Percentiles rank a stretch among this genome's conserved stretches.
phyloP scores from a whole-genome alignment of 2,329 filamentous ascomycete genomes.

The Macrophomina pseudophaseolina region DNA sequence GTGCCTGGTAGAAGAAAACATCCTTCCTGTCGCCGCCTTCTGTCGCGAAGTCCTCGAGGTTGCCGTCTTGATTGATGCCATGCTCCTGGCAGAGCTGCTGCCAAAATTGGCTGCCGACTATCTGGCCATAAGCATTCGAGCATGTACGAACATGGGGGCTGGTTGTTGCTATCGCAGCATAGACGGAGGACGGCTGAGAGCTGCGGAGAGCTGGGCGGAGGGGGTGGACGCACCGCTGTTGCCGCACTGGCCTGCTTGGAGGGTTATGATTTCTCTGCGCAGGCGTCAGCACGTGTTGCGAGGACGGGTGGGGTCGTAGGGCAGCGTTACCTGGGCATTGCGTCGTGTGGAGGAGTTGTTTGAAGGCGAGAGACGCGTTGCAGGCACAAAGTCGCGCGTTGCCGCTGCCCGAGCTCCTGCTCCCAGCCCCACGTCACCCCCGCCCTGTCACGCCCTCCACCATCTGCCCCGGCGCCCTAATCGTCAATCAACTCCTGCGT shows the following conservation, averaged over 20 bases:
- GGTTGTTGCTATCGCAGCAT: constrained; percentile 9
- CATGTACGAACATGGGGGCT: background rate
- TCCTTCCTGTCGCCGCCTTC: constrained; percentile 98
- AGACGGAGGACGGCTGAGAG: constrained; percentile 5
- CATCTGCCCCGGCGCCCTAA: background rate
- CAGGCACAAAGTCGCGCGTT: constrained; percentile 21
- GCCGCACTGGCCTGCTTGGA: constrained; percentile 98
- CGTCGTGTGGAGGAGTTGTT: constrained; percentile 30
- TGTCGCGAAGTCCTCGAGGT: constrained; percentile 95
- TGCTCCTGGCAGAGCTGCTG: constrained; percentile 98
- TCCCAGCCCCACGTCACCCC: constrained; percentile 16
- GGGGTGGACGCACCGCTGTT: constrained; percentile 82
- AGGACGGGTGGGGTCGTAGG: background rate
- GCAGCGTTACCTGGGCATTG: constrained; percentile 43
- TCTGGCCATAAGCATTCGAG: constrained; percentile 4
- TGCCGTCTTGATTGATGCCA: constrained; percentile 96
- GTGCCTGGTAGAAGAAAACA: constrained; percentile 91
- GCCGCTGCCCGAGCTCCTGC: background rate
- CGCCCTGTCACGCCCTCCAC: constrained; percentile 10
- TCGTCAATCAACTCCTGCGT: background rate
- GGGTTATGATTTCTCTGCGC: constrained; percentile 93
- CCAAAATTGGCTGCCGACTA: constrained; percentile 98
- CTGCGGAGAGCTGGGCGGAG: constrained; percentile 24
- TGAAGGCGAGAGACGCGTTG: constrained; percentile 23
- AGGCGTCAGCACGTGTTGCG: background rate